Base-by-base conservation (phyloP, 2,329 filamentous ascomycete species). In the Cladosporium sp. region DNA sequence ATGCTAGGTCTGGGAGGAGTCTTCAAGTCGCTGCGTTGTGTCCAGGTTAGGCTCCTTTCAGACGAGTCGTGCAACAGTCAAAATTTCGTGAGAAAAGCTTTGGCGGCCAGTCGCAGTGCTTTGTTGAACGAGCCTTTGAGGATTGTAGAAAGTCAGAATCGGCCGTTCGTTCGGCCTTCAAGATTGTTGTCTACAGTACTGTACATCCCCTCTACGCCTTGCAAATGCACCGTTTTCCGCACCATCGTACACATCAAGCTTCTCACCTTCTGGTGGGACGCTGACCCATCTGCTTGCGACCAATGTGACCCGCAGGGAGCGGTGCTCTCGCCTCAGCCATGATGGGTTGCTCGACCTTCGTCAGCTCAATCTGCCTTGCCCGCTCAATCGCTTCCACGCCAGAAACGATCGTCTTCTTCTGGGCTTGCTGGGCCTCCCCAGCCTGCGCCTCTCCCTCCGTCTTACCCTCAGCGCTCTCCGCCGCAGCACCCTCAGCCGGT, bases 401-500 rank as follows among this genome's bases (percentile, higher is more conserved):
- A 51, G 57, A 60, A 14, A 67, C 44, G 37, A 33, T 32, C 37
- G 32, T 45, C 41, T 48, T 43, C 7, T 28, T 28, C 4, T 28
- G 22, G 22, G 22, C 22, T 28, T 7, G 22, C 22, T 28, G 22
- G 11, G 46, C 43, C 32, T 50, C 42, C 7, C 13, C 45, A 44
- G 32, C 38, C 33, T 43, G 38, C 13, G 18, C 41, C 10, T 49
- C n/a, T 4, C 14, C 44, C 31, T 49, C 41, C 22, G 22, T 28
- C 22, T 28, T 28, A 31, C 48, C 43, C 16, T 46, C 40, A 18
- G 22, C 46, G 14, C 43, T 35, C 4, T 46, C 49, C 28, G 37
- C 48, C 50, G 35, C 51, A 32, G 54, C 8, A 19, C 48, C 49
- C 49, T 59, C 46, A 41, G 77, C 67, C 87, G 58, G 54, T 67